Evolutionary conservation across 176 grass and related monocot genomes (phyloP).

Genomic region (Tillandsia fasciculata): DNA sequence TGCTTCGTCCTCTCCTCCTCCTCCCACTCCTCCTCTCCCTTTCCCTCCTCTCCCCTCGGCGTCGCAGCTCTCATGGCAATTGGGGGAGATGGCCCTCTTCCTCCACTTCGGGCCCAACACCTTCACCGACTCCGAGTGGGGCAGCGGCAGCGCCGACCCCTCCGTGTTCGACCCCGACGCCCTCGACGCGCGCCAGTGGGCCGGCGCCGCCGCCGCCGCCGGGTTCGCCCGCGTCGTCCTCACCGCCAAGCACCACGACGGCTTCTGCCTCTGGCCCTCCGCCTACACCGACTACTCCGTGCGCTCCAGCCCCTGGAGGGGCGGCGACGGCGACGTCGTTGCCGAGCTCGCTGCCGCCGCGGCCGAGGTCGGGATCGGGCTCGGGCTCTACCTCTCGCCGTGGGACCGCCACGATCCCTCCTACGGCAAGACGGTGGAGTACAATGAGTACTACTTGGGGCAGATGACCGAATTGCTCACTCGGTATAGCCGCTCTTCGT

Average conservation of each 20-base stretch:
- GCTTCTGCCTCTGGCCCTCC: conserved; percentile 97
- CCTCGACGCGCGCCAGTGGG: conserved; percentile 82
- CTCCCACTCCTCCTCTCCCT: conserved; percentile 53
- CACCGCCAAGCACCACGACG: conserved; percentile 92
- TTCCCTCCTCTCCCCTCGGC: conserved; percentile 63
- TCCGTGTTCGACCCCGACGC: conserved; percentile 54
- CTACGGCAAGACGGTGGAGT: conserved; percentile 56
- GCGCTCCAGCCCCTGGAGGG: conserved; percentile 53
- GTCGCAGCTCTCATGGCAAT: conserved; percentile 80
- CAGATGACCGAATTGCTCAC: conserved; percentile 90
- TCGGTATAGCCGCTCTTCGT: conserved; percentile 26
- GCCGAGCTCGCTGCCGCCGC: conserved; percentile 46
- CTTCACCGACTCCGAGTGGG: conserved; percentile 96
- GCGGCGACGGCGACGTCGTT: conserved; percentile 60
- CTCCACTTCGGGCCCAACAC: conserved; percentile 96
- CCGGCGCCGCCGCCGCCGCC: conserved; percentile 35
- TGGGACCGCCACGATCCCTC: conserved; percentile 87
- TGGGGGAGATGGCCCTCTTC: conserved; percentile 88
- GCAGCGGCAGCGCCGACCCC: conserved; percentile 54
- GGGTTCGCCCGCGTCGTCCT: conserved; percentile 73
- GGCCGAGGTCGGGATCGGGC: conserved; percentile 35
- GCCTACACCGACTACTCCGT: conserved; percentile 81
- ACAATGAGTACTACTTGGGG: conserved; percentile 81
- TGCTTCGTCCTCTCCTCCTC: not conserved
- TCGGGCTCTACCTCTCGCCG: conserved; percentile 84